Evolutionary conservation across 148 eudicot genomes (phyloP), one percentile per base, ranked within the genome.

Genomic region (Rhododendron henanense): DNA sequence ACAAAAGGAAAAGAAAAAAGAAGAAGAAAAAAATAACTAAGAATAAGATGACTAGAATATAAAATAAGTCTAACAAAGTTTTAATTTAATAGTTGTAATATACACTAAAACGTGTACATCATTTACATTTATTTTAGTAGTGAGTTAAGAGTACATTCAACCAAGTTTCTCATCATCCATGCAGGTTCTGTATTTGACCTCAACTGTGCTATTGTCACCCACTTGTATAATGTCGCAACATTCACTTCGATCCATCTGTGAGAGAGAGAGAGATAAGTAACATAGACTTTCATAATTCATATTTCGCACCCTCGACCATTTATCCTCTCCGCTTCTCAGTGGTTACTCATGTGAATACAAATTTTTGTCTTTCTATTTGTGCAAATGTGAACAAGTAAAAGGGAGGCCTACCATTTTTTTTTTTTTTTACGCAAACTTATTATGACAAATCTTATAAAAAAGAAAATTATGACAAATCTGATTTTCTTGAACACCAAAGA

Each of bases 241-340:
- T 81, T 89, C 90, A 71, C 88, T 86, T 81, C 88, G 81, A 48
- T 78, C 88, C n/a, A n/a, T 44, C 90, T 89, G 35, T 0, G 39
- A 37, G 48, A 67, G 50, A 16, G 44, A 53, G n/a, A 33, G 53
- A 59, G 14, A 16, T 14, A n/a, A 78, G 45, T 10, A 74, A 6
- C 5, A 57, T 39, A 6, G n/a, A 75, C 37, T 47, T 31, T 75
- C 47, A 33, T 69, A 31, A 4, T 11, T 4, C 10, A 25, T 3
- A 71, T 59, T 53, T 53, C 19, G 19, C 59, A 53, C 59, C 19
- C 59, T 53, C 14, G 14, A 50, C 18, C 7, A 18, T 59, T 59
- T 19, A 18, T 18, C 23, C n/a, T 59, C 65, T 59, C 5, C 59
- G 14, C 6, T 55, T 55, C 59, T 55, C 2, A 0, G 63, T 5